Conservation (phyloP, 306 rosid species). For the Hippophae rhamnoides region DNA sequence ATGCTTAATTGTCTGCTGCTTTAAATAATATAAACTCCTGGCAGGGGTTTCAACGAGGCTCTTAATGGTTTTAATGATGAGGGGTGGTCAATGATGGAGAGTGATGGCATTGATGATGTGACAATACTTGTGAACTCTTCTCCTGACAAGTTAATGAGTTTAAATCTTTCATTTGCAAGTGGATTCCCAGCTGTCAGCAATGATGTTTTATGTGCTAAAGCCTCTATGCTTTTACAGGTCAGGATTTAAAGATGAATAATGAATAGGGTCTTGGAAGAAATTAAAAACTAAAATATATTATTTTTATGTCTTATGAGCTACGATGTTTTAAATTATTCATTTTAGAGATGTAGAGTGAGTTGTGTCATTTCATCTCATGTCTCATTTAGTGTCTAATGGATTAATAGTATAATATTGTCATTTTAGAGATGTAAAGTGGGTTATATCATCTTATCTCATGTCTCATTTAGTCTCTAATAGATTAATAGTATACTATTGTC, state of each 20-base stretch:
- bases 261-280: too few relatives aligned
- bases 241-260: constrained; percentile 8
- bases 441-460: too few relatives aligned
- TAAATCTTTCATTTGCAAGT: constrained; percentile 71
- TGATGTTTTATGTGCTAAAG: constrained; percentile 93
- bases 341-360: too few relatives aligned
- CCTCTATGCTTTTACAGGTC: constrained; percentile 97
- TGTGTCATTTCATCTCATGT: too few relatives aligned
- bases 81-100: constrained; percentile 94
- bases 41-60: constrained; percentile 95
- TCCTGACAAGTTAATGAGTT: constrained; percentile 85
- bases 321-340: too few relatives aligned
- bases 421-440: too few relatives aligned
- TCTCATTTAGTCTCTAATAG: too few relatives aligned
- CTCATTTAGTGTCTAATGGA: too few relatives aligned
- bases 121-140: constrained; percentile 80
- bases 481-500: too few relatives aligned
- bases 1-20: constrained; percentile 2
- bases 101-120: constrained; percentile 89
- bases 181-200: constrained; percentile 87
- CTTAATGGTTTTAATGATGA: constrained; percentile 93
- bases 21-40: constrained; percentile 20
- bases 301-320: too few relatives aligned
- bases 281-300: too few relatives aligned
- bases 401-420: too few relatives aligned